phyloP scores from a whole-genome alignment of 2,329 filamentous ascomycete species.

The Emericellopsis cladophorae region DNA sequence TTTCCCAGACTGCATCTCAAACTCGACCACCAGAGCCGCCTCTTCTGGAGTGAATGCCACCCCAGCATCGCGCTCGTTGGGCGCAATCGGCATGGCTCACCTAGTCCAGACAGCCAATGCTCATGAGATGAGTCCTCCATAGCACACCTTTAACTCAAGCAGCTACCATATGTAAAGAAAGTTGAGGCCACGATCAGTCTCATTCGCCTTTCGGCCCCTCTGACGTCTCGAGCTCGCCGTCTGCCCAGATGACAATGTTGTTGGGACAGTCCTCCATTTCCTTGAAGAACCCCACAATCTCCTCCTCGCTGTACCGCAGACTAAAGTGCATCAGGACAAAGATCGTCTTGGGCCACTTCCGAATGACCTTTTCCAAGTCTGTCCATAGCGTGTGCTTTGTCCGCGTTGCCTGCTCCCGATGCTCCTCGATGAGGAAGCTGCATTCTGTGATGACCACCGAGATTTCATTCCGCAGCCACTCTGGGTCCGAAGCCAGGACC shows the following conservation, averaged over 20 bases:
- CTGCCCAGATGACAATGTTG: constrained; percentile 35
- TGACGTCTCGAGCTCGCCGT: constrained; percentile 16
- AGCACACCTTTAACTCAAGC: too few species aligned
- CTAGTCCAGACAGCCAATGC: too few species aligned
- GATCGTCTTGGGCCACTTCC: constrained; percentile 25
- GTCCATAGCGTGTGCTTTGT: constrained; percentile 34
- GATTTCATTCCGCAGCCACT: constrained; percentile 24
- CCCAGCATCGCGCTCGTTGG: too few species aligned
- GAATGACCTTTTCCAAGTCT: constrained; percentile 29
- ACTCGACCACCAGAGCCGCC: too few species aligned
- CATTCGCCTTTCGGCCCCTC: background rate
- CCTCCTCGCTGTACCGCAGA: constrained; percentile 26
- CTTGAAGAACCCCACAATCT: constrained; percentile 26
- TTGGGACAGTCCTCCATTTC: constrained; percentile 21
- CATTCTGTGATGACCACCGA: constrained; percentile 36
- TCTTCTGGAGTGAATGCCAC: too few species aligned
- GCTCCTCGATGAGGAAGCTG: constrained; percentile 30
- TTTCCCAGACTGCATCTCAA: too few species aligned
- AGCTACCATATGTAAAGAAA: too few species aligned
- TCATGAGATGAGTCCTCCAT: too few species aligned
- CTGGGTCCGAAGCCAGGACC: constrained; percentile 22
- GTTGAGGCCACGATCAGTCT: background rate
- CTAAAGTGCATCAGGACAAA: constrained; percentile 36
- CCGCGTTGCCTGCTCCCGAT: constrained; percentile 26
- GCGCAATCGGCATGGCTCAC: too few species aligned